Base-by-base conservation (phyloP, 2,329 filamentous ascomycete species). In the Didymella arachidicola region DNA sequence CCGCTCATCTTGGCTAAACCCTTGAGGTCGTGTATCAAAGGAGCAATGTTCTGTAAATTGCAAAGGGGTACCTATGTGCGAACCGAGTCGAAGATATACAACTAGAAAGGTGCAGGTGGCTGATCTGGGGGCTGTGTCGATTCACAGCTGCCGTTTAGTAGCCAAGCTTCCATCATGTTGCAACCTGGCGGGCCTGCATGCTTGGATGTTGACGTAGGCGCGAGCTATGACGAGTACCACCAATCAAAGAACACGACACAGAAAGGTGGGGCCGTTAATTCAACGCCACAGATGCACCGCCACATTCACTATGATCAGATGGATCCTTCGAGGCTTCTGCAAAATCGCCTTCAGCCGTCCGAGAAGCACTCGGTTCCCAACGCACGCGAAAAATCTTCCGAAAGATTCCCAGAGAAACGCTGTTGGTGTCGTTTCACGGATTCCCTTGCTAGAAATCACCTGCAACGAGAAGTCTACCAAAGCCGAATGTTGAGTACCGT, bases 1-100 rank as follows among this genome's bases (percentile, higher is more conserved):
- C 80, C 79, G 52, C 81, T 78, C 79, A 81, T 82, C 53, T 46
- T 77, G 65, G 53, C 50, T 52, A 45, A 5, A 30, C 8, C 16
- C 19, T 42, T 45, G 12, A 32, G 29, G 22, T 26, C 29, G 39
- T 27, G 39, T 49, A 19, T 22, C 10, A 16, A 32, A 49, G 38
- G 47, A 45, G 39, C 34, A 39, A 26, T 7, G 45, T 34, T 32
- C 29, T 50, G 19, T 12, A n/a, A 53, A 49, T 7, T 25, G 18
- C 41, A n/a, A 11, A 36, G 50, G 39, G 27, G 44, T 34, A 29
- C 29, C 12, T 32, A 25, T 11, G 10, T 27, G 39, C 19, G 38
- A 51, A 29, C 14, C 27, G 36, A 34, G 27, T 7, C 27, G 44
- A 34, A 46, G 11, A 41, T 54, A 53, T 59, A 59, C 32, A 29